Conservation (phyloP, 805 yeast species). For the Dipodascus geniculatus region DNA sequence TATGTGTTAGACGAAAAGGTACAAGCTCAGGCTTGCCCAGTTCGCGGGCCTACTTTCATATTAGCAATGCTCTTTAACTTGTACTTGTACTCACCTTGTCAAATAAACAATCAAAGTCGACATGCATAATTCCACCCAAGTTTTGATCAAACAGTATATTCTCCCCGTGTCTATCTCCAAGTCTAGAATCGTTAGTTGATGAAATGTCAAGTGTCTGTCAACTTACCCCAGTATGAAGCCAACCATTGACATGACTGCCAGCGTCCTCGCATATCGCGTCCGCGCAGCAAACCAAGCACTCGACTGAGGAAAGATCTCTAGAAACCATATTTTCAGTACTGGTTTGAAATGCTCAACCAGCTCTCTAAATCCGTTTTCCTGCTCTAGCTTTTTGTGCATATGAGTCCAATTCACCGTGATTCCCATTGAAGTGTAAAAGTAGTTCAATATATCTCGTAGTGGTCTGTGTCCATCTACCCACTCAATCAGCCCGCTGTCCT, state of each 20-base stretch:
- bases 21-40: slow-evolving; percentile 82
- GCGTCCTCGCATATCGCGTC: slow-evolving; percentile 58
- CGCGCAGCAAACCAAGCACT: slow-evolving; percentile 76
- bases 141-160: slow-evolving; percentile 64
- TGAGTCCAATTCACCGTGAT: slow-evolving; percentile 21
- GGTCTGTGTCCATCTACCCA: slow-evolving; percentile 74
- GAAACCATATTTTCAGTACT: slow-evolving; percentile 76
- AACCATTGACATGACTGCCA: slow-evolving; percentile 95
- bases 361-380: slow-evolving; percentile 27
- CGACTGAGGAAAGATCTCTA: slow-evolving; percentile 83
- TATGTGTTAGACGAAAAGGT: slow-evolving; percentile 84
- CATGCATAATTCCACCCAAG: slow-evolving; percentile 77
- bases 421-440: slow-evolving; percentile 33
- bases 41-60: slow-evolving; percentile 30
- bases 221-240: slow-evolving; percentile 71
- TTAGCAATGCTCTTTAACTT: no score
- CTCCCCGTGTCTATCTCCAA: slow-evolving; percentile 96
- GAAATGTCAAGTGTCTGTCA: background rate
- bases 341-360: slow-evolving; percentile 27
- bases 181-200: slow-evolving; percentile 8
- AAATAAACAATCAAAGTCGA: slow-evolving; percentile 92
- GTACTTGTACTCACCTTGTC: slow-evolving; percentile 57
- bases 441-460: slow-evolving; percentile 46
- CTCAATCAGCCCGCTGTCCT: slow-evolving; percentile 81
- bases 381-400: slow-evolving; percentile 23